These are phyloP conservation scores for Mycena epipterygia DNA, from an alignment of 768 basidiomycete species.

Conservation along the genomic window DNA sequence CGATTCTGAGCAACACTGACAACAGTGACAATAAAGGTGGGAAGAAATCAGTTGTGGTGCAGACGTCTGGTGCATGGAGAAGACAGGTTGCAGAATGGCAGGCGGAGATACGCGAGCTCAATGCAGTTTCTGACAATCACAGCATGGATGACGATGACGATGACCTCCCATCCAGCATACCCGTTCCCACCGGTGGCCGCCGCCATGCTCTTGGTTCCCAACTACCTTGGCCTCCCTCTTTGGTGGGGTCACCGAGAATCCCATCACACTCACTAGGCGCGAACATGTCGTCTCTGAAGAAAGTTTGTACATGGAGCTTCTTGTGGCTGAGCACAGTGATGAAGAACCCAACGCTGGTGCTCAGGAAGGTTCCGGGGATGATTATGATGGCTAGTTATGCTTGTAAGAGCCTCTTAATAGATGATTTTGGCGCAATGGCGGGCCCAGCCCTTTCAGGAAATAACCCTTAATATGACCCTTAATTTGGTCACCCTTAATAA, in stretches of 20 bases:
- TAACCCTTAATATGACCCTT: slow-evolving; percentile 25
- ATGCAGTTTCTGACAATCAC: neutral
- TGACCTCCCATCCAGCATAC: neutral
- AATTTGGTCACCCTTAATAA: slow-evolving; percentile 10
- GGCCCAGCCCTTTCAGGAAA: neutral
- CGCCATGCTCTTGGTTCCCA: slow-evolving; percentile 16
- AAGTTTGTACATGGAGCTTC: slow-evolving; percentile 14
- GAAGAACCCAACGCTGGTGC: slow-evolving; percentile 14
- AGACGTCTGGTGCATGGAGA: slow-evolving; percentile 11
- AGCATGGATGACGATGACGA: neutral
- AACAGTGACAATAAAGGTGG: slow-evolving; percentile 18
- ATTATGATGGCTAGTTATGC: neutral
- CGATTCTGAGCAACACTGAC: slow-evolving; percentile 23
- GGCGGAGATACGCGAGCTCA: slow-evolving; percentile 12
- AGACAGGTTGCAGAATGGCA: slow-evolving; percentile 20
- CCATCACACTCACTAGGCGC: slow-evolving; percentile 8
- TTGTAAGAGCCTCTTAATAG: neutral
- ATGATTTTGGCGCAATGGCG: neutral
- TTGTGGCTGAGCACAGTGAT: slow-evolving; percentile 16
- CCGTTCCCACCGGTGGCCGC: neutral
- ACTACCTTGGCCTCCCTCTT: slow-evolving; percentile 9
- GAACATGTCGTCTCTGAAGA: slow-evolving; percentile 3
- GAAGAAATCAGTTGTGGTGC: slow-evolving; percentile 8
- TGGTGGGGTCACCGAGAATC: slow-evolving; percentile 2
- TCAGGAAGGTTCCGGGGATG: slow-evolving; percentile 22